Base-by-base conservation (phyloP, 225 moss, liverwort and hornwort genomes). In the Marchantia polymorpha region DNA sequence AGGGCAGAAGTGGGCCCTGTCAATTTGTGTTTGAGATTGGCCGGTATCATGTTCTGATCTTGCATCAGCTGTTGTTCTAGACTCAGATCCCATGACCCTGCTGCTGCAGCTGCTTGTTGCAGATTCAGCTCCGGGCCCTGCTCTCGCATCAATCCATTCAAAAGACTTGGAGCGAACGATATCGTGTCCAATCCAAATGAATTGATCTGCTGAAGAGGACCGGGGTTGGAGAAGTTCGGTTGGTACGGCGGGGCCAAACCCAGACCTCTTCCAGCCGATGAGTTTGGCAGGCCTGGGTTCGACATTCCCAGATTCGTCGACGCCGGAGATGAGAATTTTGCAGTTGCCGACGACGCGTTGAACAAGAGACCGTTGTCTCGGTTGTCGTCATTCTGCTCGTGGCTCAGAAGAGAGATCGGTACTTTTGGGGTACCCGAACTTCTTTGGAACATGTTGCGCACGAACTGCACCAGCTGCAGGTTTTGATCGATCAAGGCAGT, bases 21-120 rank as follows among this genome's bases (percentile, higher is more conserved):
- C 59, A 83, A 69, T 83, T 79, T 83, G 83, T 83, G 83, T 83
- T 83, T 83, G 79, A 79, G 79, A 83, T 83, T 83, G 83, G 79
- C 79, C 78, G 72, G 51, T 46, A 78, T 23, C 66, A 58, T 74
- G 70, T 67, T 52, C 64, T 83, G 76, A 47, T 66, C 74, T 58
- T 74, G 74, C 75, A 74, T 74, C 79, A 83, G 74, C 10, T 74
- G 74, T 59, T 83, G 83, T n/a, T 70, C 82, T 47, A 79, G 64
- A 82, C 58, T 55, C 72, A 78, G 27, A 74, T 67, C 71, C 83
- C 83, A 83, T 69, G 79, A 53, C 39, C 59, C 79, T 79, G 64
- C 72, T 63, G 71, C 70, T 26, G 64, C 66, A 16, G 47, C 69
- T 59, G 58, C 69, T 63, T 68, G 75, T 65, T 74, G 79, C 52